Evolutionary conservation across 1,284 basidiomycete species (phyloP), one percentile per base, ranked within the genome.

Genomic region (Puccinia hordei): DNA sequence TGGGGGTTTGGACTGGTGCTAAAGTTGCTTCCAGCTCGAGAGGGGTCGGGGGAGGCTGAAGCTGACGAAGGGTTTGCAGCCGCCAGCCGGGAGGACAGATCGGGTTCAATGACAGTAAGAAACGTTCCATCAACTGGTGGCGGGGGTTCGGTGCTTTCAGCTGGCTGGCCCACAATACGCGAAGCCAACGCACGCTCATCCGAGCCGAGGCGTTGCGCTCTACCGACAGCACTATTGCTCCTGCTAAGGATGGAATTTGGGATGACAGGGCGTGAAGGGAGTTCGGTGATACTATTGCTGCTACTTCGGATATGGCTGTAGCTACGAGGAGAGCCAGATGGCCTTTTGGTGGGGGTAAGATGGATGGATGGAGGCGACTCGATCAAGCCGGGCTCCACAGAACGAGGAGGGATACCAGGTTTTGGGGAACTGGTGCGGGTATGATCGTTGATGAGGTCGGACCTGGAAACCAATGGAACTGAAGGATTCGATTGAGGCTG

Each of bases 121-220:
- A 74, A 74, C 6, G 73, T 74, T 12, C 27, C 73, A 63, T 74
- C 59, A 17, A 63, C 38, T 44, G 59, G 59, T 5, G 73, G 59
- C 44, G 59, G 59, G 15, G 73, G 73, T 46, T 74, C 55, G 17
- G 33, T 44, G 69, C 55, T 38, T 9, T 33, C 55, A 44, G 17
- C 30, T 19, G 51, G 13, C 10, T 2, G 51, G 5, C n/a, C 51
- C 2, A 33, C 6, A 22, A 49, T 49, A 24, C 44, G 51, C 17
- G 27, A 71, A 24, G 44, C 27, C 19, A n/a, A 24, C 2, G 61
- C 61, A 22, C 22, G 61, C 8, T 65, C 35, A 41, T 65, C 38
- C 2, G 61, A 6, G 61, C 17, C 22, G 22, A 41, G 61, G 2
- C 44, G 66, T 17, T 46, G 49, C 8, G 44, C 66, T 22, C 66